These are phyloP conservation scores for Lachancea nothofagi DNA, from an alignment of 805 yeast genomes.

Conservation along the genomic window DNA sequence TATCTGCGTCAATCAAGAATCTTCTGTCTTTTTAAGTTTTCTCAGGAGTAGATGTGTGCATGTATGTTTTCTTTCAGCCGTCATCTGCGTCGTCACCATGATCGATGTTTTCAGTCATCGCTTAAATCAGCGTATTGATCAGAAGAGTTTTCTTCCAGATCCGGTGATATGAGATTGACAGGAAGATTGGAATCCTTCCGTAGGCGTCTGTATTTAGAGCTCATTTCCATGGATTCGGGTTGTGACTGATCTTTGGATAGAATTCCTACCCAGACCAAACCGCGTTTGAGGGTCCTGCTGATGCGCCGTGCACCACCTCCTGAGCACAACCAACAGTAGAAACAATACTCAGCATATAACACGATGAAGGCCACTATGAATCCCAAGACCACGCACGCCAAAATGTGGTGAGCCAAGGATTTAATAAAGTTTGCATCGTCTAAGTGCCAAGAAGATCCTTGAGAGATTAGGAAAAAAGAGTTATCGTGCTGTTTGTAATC, in stretches of 20 bases:
- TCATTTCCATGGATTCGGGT: constrained; percentile 8
- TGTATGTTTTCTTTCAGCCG: neutral
- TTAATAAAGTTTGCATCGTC: constrained; percentile 81
- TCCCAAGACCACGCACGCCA: constrained; percentile 66
- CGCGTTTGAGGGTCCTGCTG: constrained; percentile 4
- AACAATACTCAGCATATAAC: constrained; percentile 43
- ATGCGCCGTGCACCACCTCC: constrained; percentile 12
- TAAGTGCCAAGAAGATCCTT: constrained; percentile 90
- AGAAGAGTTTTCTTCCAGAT: constrained; percentile 21
- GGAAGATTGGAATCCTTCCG: constrained; percentile 31
- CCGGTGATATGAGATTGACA: constrained; percentile 17
- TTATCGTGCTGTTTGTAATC: constrained; percentile 59
- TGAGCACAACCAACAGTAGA: constrained; percentile 38
- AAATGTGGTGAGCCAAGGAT: constrained; percentile 66
- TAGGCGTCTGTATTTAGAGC: constrained; percentile 15
- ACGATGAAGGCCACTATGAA: constrained; percentile 48
- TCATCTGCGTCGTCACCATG: no score
- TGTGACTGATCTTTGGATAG: neutral
- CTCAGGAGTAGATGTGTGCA: no score
- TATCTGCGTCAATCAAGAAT: neutral
- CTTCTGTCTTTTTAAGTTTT: neutral
- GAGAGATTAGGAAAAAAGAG: constrained; percentile 67
- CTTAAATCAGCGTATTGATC: constrained; percentile 16
- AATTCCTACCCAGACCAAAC: constrained; percentile 7
- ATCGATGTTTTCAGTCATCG: constrained; percentile 4